Percentiles rank a stretch among this genome's conserved stretches.
Conservation (phyloP, 1,284 basidiomycete species). For the Leccinum subrobustum region DNA sequence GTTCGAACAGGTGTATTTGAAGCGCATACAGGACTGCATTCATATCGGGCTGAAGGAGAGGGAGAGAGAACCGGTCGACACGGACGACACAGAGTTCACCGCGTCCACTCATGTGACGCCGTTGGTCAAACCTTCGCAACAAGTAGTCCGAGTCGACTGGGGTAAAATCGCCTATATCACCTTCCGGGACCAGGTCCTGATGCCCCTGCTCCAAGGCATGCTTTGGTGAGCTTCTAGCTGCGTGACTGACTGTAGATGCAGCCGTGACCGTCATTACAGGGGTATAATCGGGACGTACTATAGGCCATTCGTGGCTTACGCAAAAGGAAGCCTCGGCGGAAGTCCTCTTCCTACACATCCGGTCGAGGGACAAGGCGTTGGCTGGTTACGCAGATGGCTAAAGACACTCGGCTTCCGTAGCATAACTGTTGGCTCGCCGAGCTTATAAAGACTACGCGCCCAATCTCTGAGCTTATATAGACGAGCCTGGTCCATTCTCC, state of each 20-base stretch:
- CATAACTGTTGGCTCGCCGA: constrained; percentile 29
- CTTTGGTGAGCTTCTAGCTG: constrained; percentile 48
- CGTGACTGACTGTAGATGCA: neutral
- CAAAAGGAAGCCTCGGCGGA: constrained; percentile 24
- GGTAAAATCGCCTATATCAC: constrained; percentile 60
- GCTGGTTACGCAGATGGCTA: constrained; percentile 44
- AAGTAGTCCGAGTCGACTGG: constrained; percentile 57
- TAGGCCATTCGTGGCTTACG: constrained; percentile 31
- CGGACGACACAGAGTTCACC: constrained; percentile 19
- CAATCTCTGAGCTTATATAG: neutral
- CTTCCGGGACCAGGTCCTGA: constrained; percentile 63
- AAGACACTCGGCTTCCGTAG: constrained; percentile 36
- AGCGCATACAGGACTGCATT: constrained; percentile 56
- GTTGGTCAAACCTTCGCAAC: constrained; percentile 24
- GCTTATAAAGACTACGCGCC: constrained; percentile 15
- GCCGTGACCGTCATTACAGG: constrained; percentile 23
- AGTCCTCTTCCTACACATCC: constrained; percentile 11
- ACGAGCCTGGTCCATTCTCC: neutral
- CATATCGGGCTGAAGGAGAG: constrained; percentile 39
- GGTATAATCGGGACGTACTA: constrained; percentile 36
- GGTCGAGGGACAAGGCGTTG: constrained; percentile 43
- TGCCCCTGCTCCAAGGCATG: constrained; percentile 68
- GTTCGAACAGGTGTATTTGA: constrained; percentile 68
- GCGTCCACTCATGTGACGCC: constrained; percentile 22
- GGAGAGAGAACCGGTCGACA: constrained; percentile 17